A percentile compares a stretch with the other conserved stretches of the same genome.
phyloP scores from a whole-genome alignment of 2,329 filamentous ascomycete genomes.

The Fusarium guadeloupense region DNA sequence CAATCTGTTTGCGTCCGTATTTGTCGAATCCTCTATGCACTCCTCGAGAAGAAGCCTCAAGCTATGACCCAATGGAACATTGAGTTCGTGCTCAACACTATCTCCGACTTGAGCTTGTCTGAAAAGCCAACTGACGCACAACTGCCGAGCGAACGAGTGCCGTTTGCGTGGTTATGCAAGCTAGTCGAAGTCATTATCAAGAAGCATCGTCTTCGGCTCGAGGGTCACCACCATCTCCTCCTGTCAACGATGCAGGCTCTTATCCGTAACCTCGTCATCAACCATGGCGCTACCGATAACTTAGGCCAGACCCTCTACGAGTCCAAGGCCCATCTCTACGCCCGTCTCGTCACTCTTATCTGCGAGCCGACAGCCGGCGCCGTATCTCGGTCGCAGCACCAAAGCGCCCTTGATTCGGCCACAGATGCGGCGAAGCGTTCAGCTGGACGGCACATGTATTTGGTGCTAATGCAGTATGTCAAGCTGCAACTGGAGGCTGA shows the following conservation, averaged over 20 bases:
- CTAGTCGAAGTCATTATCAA: constrained; percentile 66
- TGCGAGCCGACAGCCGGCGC: constrained; percentile 68
- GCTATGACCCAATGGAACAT: constrained; percentile 68
- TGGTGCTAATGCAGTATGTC: constrained; percentile 67
- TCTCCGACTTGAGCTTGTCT: constrained; percentile 50
- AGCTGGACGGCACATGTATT: constrained; percentile 69
- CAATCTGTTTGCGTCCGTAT: constrained; percentile 50
- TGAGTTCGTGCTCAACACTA: constrained; percentile 60
- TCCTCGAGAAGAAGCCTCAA: constrained; percentile 61
- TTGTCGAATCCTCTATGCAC: constrained; percentile 53
- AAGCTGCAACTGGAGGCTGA: constrained; percentile 67
- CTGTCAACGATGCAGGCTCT: constrained; percentile 64
- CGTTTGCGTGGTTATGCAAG: constrained; percentile 60
- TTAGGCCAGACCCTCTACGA: constrained; percentile 46
- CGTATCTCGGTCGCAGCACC: constrained; percentile 58
- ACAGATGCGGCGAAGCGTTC: constrained; percentile 69
- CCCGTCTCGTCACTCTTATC: constrained; percentile 66
- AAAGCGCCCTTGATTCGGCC: constrained; percentile 64
- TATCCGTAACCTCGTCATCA: constrained; percentile 60
- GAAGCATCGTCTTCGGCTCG: constrained; percentile 67
- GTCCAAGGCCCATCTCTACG: constrained; percentile 60
- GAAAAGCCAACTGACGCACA: constrained; percentile 35
- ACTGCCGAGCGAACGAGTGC: constrained; percentile 45
- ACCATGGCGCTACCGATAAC: constrained; percentile 35
- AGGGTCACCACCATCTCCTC: constrained; percentile 70